Conservation (phyloP, 2,329 filamentous ascomycete species). For the Xylaria sp. region DNA sequence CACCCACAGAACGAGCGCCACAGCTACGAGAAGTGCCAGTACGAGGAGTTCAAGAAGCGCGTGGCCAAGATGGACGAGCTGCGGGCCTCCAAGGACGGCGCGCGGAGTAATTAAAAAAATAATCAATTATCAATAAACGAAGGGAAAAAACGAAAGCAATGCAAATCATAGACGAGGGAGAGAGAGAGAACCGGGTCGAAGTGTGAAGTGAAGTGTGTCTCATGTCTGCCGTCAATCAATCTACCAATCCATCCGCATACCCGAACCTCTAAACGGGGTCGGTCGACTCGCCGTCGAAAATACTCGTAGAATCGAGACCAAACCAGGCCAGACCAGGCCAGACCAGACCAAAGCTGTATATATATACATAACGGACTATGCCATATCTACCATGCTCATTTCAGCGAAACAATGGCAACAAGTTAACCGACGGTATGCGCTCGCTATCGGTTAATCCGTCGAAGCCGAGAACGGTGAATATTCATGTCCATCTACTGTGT, state of each 20-base stretch:
- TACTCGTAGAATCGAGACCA: too few species aligned
- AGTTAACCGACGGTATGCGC: too few species aligned
- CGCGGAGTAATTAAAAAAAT: constrained; percentile 78
- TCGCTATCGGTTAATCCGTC: background rate
- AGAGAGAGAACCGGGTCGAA: background rate
- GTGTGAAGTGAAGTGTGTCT: background rate
- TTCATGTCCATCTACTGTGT: background rate
- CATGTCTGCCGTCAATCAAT: too few species aligned
- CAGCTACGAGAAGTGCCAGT: constrained; percentile 99
- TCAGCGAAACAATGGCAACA: background rate
- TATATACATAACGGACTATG: background rate
- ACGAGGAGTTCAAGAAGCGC: constrained; percentile 97
- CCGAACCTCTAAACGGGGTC: background rate
- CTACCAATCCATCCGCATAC: background rate
- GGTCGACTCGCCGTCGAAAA: background rate
- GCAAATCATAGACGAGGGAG: background rate
- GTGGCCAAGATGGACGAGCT: constrained; percentile 99
- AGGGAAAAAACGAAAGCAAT: background rate
- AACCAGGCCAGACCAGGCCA: background rate
- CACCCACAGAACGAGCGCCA: constrained; percentile 85
- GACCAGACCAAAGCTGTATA: background rate
- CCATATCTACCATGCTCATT: background rate
- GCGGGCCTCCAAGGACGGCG: constrained; percentile 83
- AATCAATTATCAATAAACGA: background rate
- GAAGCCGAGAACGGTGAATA: background rate